phyloP scores from a whole-genome alignment of 2,329 filamentous ascomycete species.

The Davidsoniella virescens region DNA sequence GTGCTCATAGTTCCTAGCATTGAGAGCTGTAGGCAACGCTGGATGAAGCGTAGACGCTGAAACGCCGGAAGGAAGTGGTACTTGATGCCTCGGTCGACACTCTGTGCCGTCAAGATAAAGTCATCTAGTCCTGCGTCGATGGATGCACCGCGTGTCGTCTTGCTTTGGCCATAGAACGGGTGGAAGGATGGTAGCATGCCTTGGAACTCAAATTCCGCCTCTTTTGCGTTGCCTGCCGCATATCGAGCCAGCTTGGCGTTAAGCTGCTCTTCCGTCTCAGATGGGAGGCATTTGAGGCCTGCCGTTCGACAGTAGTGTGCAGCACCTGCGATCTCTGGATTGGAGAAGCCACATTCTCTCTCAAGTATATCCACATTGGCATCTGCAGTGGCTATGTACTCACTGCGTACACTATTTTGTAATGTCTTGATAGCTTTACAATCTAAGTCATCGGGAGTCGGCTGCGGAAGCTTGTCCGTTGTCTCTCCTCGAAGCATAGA shows the following conservation, averaged over 20 bases:
- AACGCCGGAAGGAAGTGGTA: conserved; percentile 5
- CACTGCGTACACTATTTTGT: background rate
- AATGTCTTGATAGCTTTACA: background rate
- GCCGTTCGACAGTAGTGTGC: conserved; percentile 6
- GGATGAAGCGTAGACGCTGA: conserved; percentile 7
- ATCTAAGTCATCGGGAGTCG: background rate
- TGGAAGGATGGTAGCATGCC: conserved; percentile 12
- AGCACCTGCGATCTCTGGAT: background rate
- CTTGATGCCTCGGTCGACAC: conserved; percentile 8
- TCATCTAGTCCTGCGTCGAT: conserved; percentile 15
- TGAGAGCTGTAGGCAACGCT: background rate
- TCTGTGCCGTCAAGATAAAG: conserved; percentile 15
- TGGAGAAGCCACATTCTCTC: conserved; percentile 3
- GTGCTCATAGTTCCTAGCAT: background rate
- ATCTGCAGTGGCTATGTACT: background rate
- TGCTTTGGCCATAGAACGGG: conserved; percentile 11
- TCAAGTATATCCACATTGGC: background rate
- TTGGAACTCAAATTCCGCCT: conserved; percentile 16
- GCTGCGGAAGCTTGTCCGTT: no score
- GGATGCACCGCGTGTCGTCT: conserved; percentile 12
- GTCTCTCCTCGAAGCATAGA: background rate
- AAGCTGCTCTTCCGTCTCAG: background rate
- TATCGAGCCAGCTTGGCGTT: conserved; percentile 2
- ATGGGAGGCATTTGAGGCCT: conserved; percentile 10
- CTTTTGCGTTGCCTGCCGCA: background rate